phyloP scores from a whole-genome alignment of 2,329 filamentous ascomycete genomes.

The Alternaria infectoria region DNA sequence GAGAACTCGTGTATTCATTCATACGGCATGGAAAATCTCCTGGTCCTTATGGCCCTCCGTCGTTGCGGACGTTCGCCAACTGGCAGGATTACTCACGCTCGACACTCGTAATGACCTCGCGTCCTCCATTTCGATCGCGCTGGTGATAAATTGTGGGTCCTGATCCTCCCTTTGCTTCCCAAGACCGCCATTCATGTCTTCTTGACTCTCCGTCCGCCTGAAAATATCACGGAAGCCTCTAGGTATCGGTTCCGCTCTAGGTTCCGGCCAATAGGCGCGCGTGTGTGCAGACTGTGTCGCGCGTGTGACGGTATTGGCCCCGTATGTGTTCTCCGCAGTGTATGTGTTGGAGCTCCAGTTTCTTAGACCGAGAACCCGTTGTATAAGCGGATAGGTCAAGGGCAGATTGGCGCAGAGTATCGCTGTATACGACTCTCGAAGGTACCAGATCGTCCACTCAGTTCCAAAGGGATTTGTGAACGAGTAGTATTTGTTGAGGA shows the following conservation, averaged over 20 bases:
- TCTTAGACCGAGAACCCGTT: conserved; percentile 52
- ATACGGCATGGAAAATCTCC: conserved; percentile 18
- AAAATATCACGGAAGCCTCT: conserved; percentile 21
- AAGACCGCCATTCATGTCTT: conserved; percentile 26
- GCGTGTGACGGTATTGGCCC: conserved; percentile 2
- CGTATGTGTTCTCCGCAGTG: conserved; percentile 1
- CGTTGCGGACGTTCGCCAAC: conserved; percentile 18
- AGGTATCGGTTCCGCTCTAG: conserved; percentile 15
- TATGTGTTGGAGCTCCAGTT: conserved; percentile 41
- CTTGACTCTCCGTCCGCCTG: conserved; percentile 28
- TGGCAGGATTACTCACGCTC: conserved; percentile 16
- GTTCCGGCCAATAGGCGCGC: conserved; percentile 17
- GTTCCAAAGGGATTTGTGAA: conserved; percentile 63
- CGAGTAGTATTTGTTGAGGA: conserved; percentile 68
- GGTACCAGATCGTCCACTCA: conserved; percentile 65
- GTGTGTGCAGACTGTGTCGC: conserved; percentile 3
- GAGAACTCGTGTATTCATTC: conserved; percentile 7
- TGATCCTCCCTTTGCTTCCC: conserved; percentile 20
- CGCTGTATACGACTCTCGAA: conserved; percentile 65
- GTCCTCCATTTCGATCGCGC: conserved; percentile 33
- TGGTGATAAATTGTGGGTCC: conserved; percentile 31
- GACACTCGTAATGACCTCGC: conserved; percentile 13
- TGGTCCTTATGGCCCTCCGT: conserved; percentile 12
- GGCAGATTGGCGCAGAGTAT: conserved; percentile 67
- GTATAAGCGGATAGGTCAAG: conserved; percentile 64